phyloP scores from a whole-genome alignment of 225 moss, liverwort and hornwort species.

The Anthoceros angustus region DNA sequence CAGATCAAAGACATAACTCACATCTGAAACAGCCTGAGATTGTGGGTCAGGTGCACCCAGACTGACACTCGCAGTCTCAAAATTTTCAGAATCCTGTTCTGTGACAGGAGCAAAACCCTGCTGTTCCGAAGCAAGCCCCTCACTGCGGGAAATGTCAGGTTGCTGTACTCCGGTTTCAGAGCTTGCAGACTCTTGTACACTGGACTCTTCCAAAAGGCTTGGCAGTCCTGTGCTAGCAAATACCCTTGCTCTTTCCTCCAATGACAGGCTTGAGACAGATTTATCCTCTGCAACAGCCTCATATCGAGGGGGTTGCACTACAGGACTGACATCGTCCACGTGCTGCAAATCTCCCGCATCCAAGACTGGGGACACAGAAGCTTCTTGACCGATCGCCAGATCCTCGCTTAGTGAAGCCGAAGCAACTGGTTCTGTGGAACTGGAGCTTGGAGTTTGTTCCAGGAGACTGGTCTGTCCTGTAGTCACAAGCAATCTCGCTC shows the following conservation, averaged over 20 bases:
- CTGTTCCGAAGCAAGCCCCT: too few relatives aligned
- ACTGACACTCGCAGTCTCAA: not conserved
- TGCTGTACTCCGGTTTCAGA: too few relatives aligned
- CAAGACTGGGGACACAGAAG: not conserved
- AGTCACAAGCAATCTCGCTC: not conserved
- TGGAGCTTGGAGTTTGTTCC: not conserved
- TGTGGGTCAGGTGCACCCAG: not conserved
- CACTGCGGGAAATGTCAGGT: too few relatives aligned
- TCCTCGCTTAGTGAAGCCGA: not conserved
- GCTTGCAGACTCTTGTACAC: too few relatives aligned
- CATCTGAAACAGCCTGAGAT: not conserved
- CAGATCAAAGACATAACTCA: not conserved
- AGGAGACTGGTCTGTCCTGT: not conserved
- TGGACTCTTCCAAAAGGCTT: not conserved
- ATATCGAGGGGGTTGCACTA: too few relatives aligned
- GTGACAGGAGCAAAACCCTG: too few relatives aligned
- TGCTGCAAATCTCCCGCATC: not conserved
- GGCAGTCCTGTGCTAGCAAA: not conserved
- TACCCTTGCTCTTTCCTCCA: too few relatives aligned
- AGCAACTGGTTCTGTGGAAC: not conserved
- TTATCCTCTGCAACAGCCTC: too few relatives aligned
- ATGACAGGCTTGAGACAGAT: too few relatives aligned
- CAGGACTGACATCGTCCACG: too few relatives aligned
- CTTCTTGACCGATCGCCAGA: too few relatives aligned
- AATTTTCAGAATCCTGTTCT: not conserved